A percentile compares a stretch with the other conserved stretches of the same genome.
These are phyloP conservation scores for Suillus cothurnatus DNA, from an alignment of 768 basidiomycete genomes.

Conservation along the genomic window DNA sequence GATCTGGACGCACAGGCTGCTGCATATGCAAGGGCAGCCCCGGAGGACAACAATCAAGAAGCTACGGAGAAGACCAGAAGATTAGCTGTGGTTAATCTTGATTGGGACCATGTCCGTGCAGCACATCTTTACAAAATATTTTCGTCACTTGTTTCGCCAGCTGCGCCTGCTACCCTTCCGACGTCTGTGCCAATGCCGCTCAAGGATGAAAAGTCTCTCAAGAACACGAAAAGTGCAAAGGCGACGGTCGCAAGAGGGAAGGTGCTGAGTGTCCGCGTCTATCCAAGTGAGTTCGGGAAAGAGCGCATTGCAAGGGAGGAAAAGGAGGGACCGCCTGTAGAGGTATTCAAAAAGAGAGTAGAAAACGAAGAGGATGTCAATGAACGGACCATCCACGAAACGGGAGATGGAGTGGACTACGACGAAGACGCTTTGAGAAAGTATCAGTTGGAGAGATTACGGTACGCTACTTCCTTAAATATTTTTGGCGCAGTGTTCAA, in stretches of 20 bases:
- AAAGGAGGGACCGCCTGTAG: conserved; percentile 83
- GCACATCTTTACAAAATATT: conserved; percentile 90
- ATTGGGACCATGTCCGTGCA: conserved; percentile 96
- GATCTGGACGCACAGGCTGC: conserved; percentile 77
- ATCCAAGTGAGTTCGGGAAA: conserved; percentile 94
- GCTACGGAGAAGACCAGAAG: conserved; percentile 59
- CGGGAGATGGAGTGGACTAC: conserved; percentile 75
- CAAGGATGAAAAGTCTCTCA: conserved; percentile 16
- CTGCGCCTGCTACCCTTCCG: conserved; percentile 44
- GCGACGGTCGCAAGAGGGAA: conserved; percentile 54
- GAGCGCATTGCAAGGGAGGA: conserved; percentile 86
- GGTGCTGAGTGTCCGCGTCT: conserved; percentile 80
- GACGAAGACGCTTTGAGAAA: conserved; percentile 85
- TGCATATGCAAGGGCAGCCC: conserved; percentile 51
- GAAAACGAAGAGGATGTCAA: conserved; percentile 58
- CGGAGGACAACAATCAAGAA: conserved; percentile 43
- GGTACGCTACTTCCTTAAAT: conserved; percentile 49
- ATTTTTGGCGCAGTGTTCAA: not conserved
- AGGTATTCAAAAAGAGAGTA: conserved; percentile 66
- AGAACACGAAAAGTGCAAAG: conserved; percentile 13
- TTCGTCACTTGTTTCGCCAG: conserved; percentile 79
- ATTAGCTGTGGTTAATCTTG: conserved; percentile 91
- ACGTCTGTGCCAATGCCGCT: conserved; percentile 24
- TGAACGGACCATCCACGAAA: conserved; percentile 64
- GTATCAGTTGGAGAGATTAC: conserved; percentile 91